phyloP scores from a whole-genome alignment of 805 yeast species.

The Kodamaea neixiangensis region DNA sequence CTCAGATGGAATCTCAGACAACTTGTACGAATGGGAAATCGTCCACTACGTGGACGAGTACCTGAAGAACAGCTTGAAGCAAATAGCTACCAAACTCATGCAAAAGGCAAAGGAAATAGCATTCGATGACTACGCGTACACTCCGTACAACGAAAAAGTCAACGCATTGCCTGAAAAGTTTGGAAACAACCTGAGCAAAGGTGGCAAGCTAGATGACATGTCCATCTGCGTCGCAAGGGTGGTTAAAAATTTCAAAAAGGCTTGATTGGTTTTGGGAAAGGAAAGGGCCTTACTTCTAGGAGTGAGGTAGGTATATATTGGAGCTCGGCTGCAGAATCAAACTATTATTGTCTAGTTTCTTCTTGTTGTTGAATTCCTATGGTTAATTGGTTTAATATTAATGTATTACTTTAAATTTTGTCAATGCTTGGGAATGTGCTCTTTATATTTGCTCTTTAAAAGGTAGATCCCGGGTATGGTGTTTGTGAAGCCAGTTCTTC shows the following conservation, averaged over 20 bases:
- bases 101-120: constrained; percentile 50
- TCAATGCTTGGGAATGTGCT: too few relatives aligned
- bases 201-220: constrained; percentile 59
- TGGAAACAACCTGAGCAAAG: constrained; percentile 39
- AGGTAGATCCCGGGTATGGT: too few relatives aligned
- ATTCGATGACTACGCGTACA: constrained; percentile 52
- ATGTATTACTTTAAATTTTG: neutral
- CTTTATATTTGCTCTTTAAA: too few relatives aligned
- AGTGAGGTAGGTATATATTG: neutral
- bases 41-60: constrained; percentile 36
- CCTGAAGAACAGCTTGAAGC: constrained; percentile 35
- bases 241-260: constrained; percentile 9
- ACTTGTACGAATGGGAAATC: constrained; percentile 51
- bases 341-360: too few relatives aligned
- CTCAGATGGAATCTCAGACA: constrained; percentile 57
- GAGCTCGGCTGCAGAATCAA: neutral
- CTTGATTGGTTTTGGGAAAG: constrained; percentile 10
- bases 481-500: too few relatives aligned
- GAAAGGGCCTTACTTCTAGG: neutral
- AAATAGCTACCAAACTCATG: constrained; percentile 42
- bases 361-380: neutral
- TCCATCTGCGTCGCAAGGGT: constrained; percentile 52
- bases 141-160: constrained; percentile 55
- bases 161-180: constrained; percentile 39
- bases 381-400: neutral